A percentile compares a stretch with the other conserved stretches of the same genome.
Evolutionary conservation across 2,329 filamentous ascomycete species (phyloP).

Genomic region (Amauroascus verrucosus): DNA sequence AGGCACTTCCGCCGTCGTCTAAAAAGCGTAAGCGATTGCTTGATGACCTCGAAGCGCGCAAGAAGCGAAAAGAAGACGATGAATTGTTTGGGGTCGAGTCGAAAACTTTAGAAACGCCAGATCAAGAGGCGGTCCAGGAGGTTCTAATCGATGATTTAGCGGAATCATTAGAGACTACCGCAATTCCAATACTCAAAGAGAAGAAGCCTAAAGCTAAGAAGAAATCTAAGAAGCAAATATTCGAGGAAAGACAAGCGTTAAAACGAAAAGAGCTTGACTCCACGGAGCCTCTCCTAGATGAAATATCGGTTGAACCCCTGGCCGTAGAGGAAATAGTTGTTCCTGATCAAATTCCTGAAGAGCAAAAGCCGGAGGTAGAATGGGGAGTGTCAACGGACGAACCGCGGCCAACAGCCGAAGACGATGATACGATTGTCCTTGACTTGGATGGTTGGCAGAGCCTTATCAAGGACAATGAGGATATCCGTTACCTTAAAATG

Average conservation of each 20-base stretch:
- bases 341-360: conserved; percentile 22
- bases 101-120: conserved; percentile 33
- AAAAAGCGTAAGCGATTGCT: conserved; percentile 25
- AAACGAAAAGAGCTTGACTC: conserved; percentile 23
- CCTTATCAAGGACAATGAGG: conserved; percentile 58
- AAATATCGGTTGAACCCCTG: conserved; percentile 8
- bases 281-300: conserved; percentile 2
- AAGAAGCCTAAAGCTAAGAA: conserved; percentile 56
- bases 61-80: conserved; percentile 75
- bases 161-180: conserved; percentile 28
- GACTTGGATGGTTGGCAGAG: conserved; percentile 63
- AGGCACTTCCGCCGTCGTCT: conserved; percentile 12
- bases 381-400: conserved; percentile 51
- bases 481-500: conserved; percentile 47
- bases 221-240: conserved; percentile 67
- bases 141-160: conserved; percentile 29
- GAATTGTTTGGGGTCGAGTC: conserved; percentile 59
- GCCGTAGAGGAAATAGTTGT: conserved; percentile 16
- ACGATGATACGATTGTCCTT: conserved; percentile 53
- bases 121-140: conserved; percentile 33
- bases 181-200: conserved; percentile 22
- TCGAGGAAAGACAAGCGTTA: conserved; percentile 55
- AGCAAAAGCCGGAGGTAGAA: conserved; percentile 42
- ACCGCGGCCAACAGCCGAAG: conserved; percentile 55
- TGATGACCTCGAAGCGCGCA: conserved; percentile 45